Evolutionary conservation across 2,329 filamentous ascomycete species (phyloP), one percentile per base, ranked within the genome.

Genomic region (Monilinia fructigena): DNA sequence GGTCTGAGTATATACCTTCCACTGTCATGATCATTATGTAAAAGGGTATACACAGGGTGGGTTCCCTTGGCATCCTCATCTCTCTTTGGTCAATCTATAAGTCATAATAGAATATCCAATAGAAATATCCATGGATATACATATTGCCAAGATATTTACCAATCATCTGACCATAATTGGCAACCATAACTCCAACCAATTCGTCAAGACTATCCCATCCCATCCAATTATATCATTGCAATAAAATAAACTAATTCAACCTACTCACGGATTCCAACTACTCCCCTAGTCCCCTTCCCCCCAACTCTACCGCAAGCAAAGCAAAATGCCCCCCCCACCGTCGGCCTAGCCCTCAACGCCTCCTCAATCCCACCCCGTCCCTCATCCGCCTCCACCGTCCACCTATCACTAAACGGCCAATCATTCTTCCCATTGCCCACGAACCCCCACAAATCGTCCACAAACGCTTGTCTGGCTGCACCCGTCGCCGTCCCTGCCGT

Each of bases 261-360:
- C 4, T 35, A 11, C 26, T 55, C 16, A 35, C 7, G 61, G 23
- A 63, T 55, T 20, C 52, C 50, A 63, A 47, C 18, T 35, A 20
- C 5, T 28, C 18, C 18, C 50, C 61, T 35, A 63, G 42, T 6
- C 61, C 61, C 38, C 40, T 63, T 8, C 61, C 50, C 6, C 50
- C 50, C 2, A 63, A 48, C 6, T n/a, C 31, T 16, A 67, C 47
- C 14, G 90, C 88, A 76, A 95, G 78, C 72, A 93, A 84, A 2
- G 91, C 87, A 80, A 93, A 96, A 76, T 91, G 85, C 0, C 88
- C 91, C 4, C 4, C 92, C 92, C 53, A 90, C 82, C 0, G 95
- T 92, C 1, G 92, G 92, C 35, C 92, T 80, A 1, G 91, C 91
- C 68, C 87, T 87, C 79, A 96, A 95, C 66, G 40, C 53, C 26